These are phyloP conservation scores for Setaria viridis DNA, from an alignment of 202 grass and related monocot genomes.

Conservation along the genomic window DNA sequence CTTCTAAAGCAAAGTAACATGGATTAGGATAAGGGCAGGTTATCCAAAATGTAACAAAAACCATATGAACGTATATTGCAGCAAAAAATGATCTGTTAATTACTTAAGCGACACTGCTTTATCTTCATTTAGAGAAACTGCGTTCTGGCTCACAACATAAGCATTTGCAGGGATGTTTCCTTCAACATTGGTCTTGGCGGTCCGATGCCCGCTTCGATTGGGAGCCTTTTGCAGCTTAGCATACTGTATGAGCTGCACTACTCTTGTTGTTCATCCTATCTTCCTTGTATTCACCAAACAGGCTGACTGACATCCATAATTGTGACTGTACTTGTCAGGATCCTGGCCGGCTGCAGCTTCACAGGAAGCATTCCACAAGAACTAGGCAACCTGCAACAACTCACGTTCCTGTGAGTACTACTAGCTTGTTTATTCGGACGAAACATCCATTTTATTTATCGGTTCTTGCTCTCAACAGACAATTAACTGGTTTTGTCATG, in stretches of 20 bases:
- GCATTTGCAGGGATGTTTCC: constrained; percentile 76
- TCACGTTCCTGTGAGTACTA: constrained; percentile 74
- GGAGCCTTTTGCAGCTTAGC: constrained; percentile 64
- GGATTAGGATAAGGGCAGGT: constrained; percentile 9
- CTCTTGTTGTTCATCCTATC: constrained; percentile 4
- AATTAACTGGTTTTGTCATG: background rate
- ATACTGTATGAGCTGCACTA: constrained; percentile 60
- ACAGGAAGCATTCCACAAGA: constrained; percentile 60
- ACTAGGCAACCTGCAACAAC: constrained; percentile 63
- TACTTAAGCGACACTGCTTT: background rate
- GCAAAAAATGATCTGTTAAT: background rate
- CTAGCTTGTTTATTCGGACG: constrained; percentile 20
- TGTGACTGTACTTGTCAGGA: constrained; percentile 47
- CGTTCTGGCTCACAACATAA: background rate
- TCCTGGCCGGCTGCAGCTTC: constrained; percentile 86
- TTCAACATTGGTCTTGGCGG: constrained; percentile 67
- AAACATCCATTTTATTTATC: constrained; percentile 13
- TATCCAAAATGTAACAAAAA: background rate
- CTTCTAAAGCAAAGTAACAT: constrained; percentile 6
- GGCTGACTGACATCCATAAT: constrained; percentile 21
- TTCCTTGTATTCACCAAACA: background rate
- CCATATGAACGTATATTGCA: background rate
- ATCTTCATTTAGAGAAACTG: background rate
- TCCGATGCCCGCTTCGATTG: constrained; percentile 52
- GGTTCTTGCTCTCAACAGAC: background rate